Conservation (phyloP, 305 asterid genomes). For the Ajuga reptans region DNA sequence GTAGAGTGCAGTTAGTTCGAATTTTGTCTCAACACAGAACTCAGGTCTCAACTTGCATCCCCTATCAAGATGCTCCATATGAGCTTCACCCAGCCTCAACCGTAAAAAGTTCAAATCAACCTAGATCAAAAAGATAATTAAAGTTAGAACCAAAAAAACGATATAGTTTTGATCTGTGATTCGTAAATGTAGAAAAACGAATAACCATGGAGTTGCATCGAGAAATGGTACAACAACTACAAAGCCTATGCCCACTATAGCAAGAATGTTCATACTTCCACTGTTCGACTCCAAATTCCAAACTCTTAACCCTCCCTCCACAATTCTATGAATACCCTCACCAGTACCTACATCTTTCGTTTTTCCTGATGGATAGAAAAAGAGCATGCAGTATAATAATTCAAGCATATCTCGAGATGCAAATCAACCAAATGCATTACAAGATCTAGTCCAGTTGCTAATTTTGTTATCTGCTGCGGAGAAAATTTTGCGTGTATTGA, state of each 20-base stretch:
- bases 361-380: too few relatives aligned
- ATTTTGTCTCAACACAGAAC: slow-evolving; percentile 59
- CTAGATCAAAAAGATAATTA: slow-evolving; percentile 26
- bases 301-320: background rate
- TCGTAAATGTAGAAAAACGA: background rate
- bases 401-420: background rate
- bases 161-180: background rate
- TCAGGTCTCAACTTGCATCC: slow-evolving; percentile 75
- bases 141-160: background rate
- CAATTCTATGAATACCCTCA: too few relatives aligned
- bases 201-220: background rate
- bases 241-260: background rate
- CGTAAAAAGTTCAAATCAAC: slow-evolving; percentile 50
- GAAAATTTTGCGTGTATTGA: background rate
- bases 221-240: background rate
- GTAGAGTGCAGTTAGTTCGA: slow-evolving; percentile 63
- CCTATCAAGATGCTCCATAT: slow-evolving; percentile 62
- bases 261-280: background rate
- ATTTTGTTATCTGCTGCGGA: background rate
- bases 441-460: background rate
- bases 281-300: background rate
- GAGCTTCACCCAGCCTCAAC: slow-evolving; percentile 69
- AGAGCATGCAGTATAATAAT: background rate
- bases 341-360: background rate
- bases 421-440: background rate